Evolutionary conservation across 768 basidiomycete species (phyloP), one percentile per base, ranked within the genome.

Genomic region (Pholiota conissans): DNA sequence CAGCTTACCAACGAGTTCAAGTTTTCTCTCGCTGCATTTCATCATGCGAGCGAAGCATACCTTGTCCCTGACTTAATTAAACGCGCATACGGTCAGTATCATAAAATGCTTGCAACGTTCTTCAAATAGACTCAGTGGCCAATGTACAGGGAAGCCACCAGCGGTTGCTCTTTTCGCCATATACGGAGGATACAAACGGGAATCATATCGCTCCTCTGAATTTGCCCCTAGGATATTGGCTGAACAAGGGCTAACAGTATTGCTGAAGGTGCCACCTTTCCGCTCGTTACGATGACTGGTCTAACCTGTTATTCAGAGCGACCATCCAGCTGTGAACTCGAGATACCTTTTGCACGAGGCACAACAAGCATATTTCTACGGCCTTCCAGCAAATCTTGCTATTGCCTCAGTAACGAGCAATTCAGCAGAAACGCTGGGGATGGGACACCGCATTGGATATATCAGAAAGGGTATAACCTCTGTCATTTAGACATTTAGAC

Each of bases 1-100:
- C 60, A 91, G 83, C 77, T 93, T 32, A 84, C 90, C 29, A 90
- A 94, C 65, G 91, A 95, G 67, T 95, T 93, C 79, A 79, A 87
- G 63, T 91, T 91, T 69, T 83, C 85, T 5, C 80, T 92, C 54
- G 84, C 90, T 3, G 85, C 86, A 2, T 84, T 93, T 67, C 91
- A 93, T 64, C 84, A 87, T 60, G 91, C 92, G 1, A 84, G 85
- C 57, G 91, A 94, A 64, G 87, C 91, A 0, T 95, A 89, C 65
- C 82, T 94, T 10, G 87, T 94, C 20, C 90, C 93, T 1, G 86
- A 88, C 45, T 69, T 89, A 5, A 73, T 96, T 60, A 91, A 89
- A 70, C 78, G 80, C 63, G 81, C 84, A 46, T 91, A 80, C 65
- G 91, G 81, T 80, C 46, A 53, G 84, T 69, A 3, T 39, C 27